Base-by-base conservation (phyloP, 768 basidiomycete genomes). In the Naganishia antarctica region DNA sequence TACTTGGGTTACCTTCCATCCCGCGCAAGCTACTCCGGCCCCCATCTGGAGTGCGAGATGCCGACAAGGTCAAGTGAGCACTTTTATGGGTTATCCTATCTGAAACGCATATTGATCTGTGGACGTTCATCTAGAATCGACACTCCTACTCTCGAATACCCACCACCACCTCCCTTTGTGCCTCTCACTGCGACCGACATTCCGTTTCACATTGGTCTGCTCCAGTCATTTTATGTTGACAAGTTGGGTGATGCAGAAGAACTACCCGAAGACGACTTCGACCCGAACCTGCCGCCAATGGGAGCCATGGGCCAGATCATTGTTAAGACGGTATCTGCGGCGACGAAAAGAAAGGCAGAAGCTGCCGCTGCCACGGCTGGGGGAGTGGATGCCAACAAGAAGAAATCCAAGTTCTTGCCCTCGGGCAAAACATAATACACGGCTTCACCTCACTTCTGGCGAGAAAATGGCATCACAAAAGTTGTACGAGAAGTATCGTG, bases 191-290 rank as follows among this genome's bases (percentile, higher is more conserved):
- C 83, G 8, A 79, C 79, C 61, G 85, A 83, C 61, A 81, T 87
- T 71, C 86, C 87, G 37, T 79, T 85, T 26, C 91, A 94, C 71
- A 90, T 96, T 68, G 91, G 90, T 9, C 78, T 98, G 41, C 85
- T 98, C 68, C 87, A 83, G 63, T 76, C 83, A 0, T 93, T 86
- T 79, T 94, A 88, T 60, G 50, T 68, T 5, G 57, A 70, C 25
- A 69, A 71, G 11, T 46, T 73, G 15, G 71, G 71, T 34, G 59
- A 60, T 37, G 25, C 59, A 25, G 26, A 28, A 7, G 41, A 44
- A 31, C 8, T 60, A 13, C 43, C 41, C 28, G 73, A 74, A 32
- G 74, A 74, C 49, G 68, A 69, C 21, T 76, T 76, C 64, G 74
- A 75, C 43, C 61, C 66, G 26, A 44, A 69, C 13, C 67, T 70